Evolutionary conservation across 140 eudicot genomes (phyloP), one percentile per base, ranked within the genome.

Genomic region (Stevia rebaudiana): DNA sequence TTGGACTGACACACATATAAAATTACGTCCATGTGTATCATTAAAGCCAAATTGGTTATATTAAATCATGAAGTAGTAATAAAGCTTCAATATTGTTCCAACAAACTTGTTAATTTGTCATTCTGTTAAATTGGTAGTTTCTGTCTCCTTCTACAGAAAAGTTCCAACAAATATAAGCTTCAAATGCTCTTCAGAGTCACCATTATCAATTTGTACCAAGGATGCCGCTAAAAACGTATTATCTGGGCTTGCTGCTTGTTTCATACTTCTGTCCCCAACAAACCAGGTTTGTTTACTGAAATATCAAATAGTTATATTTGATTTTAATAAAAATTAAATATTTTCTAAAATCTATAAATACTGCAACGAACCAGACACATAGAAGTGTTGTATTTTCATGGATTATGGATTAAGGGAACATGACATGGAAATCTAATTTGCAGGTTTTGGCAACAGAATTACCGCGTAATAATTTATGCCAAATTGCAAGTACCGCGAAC

Each of bases 191-290:
- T 17, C 62, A 13, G 79, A 79, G 69, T 68, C 73, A 33, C 68
- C 80, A 25, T 69, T 44, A 16, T 58, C 73, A 18, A 33, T 36
- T 30, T 70, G 82, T 47, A 55, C 61, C 41, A 86, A 65, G 47
- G 51, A 72, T 63, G 79, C 76, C 67, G 54, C 78, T 63, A 72
- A 71, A 76, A 86, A 72, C 64, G 70, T 81, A 21, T 53, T 84
- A 22, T 64, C 98, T 37, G 98, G 89, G 57, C 76, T 91, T 70
- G 89, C 90, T 33, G 87, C 92, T 67, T 82, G 95, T 17, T 63
- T 86, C 51, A 12, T 87, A 30, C 79, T 84, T 69, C 69, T 91
- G 35, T 81, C 95, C 48, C 85, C 80, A 37, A 60, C 83, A 41
- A 77, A 69, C 60, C 80, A 78, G 95, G 97, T 90, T 63, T 61